Conservation (phyloP, 768 basidiomycete species). For the Mycena galericulata region DNA sequence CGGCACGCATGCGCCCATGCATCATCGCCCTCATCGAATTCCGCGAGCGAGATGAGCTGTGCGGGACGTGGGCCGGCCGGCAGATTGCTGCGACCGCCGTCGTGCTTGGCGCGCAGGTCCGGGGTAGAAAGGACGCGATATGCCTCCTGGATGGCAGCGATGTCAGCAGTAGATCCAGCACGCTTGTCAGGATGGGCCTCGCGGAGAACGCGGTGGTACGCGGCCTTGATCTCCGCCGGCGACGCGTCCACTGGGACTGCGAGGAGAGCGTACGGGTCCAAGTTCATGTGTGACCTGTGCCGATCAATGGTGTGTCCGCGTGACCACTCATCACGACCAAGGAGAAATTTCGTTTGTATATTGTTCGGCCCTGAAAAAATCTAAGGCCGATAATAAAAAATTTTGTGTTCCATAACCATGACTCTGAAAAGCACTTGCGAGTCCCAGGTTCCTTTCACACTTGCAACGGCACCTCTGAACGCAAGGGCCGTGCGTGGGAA, state of each 20-base stretch:
- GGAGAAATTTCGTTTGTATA: no score
- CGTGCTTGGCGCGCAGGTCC: slow-evolving; percentile 63
- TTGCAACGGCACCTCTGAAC: no score
- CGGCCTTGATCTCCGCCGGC: slow-evolving; percentile 69
- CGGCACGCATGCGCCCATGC: slow-evolving; percentile 75
- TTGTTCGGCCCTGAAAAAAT: no score
- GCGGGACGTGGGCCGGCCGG: slow-evolving; percentile 71
- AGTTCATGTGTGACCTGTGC: not conserved
- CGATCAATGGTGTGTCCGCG: no score
- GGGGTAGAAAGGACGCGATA: slow-evolving; percentile 70
- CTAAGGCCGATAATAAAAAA: no score
- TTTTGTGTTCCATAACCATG: no score
- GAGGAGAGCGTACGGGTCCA: slow-evolving; percentile 74
- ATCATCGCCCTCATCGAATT: slow-evolving; percentile 60
- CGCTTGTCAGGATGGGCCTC: slow-evolving; percentile 73
- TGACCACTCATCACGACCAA: no score
- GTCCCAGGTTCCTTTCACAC: no score
- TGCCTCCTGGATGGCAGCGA: slow-evolving; percentile 75
- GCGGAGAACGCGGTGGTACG: slow-evolving; percentile 67
- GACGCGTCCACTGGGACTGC: slow-evolving; percentile 62
- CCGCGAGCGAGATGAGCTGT: slow-evolving; percentile 82
- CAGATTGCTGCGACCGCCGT: slow-evolving; percentile 41
- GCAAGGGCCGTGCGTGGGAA: no score
- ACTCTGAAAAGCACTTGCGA: no score
- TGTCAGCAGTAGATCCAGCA: slow-evolving; percentile 45